phyloP scores from a whole-genome alignment of 768 basidiomycete species.

The Tricholoma sp. region DNA sequence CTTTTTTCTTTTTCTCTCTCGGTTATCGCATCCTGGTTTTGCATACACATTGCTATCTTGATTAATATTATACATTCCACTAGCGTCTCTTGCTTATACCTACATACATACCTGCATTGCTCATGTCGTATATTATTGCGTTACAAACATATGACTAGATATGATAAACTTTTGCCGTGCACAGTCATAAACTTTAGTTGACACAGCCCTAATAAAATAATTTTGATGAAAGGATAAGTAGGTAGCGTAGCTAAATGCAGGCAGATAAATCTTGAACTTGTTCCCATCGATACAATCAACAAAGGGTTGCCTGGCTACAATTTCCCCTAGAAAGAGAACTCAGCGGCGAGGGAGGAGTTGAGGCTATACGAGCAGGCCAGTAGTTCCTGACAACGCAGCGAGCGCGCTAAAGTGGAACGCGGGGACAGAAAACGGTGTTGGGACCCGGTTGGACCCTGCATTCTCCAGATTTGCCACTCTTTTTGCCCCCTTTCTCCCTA shows the following conservation, averaged over 20 bases:
- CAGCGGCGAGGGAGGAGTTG: not conserved
- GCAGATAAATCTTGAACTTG: not conserved
- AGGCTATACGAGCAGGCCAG: not conserved
- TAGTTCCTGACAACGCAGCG: slow-evolving; percentile 23
- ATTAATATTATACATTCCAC: slow-evolving; percentile 9
- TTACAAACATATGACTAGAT: not conserved
- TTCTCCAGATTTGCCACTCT: slow-evolving; percentile 12
- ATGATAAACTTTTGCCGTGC: not conserved
- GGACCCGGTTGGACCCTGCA: slow-evolving; percentile 7
- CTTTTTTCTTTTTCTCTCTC: slow-evolving; percentile 12
- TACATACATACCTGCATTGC: slow-evolving; percentile 1
- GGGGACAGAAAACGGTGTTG: slow-evolving; percentile 14
- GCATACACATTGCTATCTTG: slow-evolving; percentile 2
- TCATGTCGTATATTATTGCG: not conserved
- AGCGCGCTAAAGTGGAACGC: slow-evolving; percentile 1
- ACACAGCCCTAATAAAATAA: not conserved
- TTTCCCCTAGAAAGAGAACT: not conserved
- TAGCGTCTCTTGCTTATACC: slow-evolving; percentile 6
- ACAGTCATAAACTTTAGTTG: slow-evolving; percentile 5
- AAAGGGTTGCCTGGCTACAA: not conserved
- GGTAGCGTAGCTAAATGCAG: not conserved
- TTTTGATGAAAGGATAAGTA: no score
- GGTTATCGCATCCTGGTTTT: slow-evolving; percentile 5
- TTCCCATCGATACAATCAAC: not conserved
- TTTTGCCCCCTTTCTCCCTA: slow-evolving; percentile 14